Percentiles rank a stretch among this genome's conserved stretches.
phyloP scores from a whole-genome alignment of 257 asterid species.

The Solanum dulcamara region DNA sequence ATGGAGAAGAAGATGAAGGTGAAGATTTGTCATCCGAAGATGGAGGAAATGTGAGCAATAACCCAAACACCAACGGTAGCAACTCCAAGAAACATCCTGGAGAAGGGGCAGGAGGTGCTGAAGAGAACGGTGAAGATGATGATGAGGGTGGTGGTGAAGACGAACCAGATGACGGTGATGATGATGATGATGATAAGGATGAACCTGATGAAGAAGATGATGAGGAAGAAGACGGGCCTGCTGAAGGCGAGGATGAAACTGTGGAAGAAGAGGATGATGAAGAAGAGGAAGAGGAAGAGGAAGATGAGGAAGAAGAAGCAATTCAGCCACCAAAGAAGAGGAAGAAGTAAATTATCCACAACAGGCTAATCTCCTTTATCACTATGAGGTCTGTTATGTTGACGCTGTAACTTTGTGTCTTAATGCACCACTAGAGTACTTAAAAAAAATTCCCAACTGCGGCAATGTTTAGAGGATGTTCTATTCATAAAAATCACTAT shows the following conservation, averaged over 20 bases:
- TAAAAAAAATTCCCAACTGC: background rate
- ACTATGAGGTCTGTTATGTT: background rate
- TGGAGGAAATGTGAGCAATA: slow-evolving; percentile 2
- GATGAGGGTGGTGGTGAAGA: slow-evolving; percentile 7
- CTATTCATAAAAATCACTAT: background rate
- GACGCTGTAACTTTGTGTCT: background rate
- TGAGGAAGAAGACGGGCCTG: background rate
- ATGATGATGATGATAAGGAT: background rate
- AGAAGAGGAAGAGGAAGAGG: slow-evolving; percentile 14
- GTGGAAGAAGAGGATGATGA: slow-evolving; percentile 14
- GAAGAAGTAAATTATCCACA: slow-evolving; percentile 23
- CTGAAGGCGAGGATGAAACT: background rate
- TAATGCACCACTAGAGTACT: background rate
- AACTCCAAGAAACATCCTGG: slow-evolving; percentile 21
- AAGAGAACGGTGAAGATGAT: slow-evolving; percentile 11
- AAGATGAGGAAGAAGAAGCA: slow-evolving; percentile 3
- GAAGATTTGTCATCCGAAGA: slow-evolving; percentile 22
- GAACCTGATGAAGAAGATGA: slow-evolving; percentile 26
- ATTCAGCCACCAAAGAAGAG: slow-evolving; percentile 48
- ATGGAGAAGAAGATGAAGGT: slow-evolving; percentile 14
- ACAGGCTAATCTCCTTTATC: background rate
- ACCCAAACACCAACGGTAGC: slow-evolving; percentile 21
- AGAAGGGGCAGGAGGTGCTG: slow-evolving; percentile 3
- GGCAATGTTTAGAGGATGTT: background rate
- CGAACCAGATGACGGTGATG: background rate